Conservation (phyloP, 1,284 basidiomycete genomes). For the Xerocomus amazonicus region DNA sequence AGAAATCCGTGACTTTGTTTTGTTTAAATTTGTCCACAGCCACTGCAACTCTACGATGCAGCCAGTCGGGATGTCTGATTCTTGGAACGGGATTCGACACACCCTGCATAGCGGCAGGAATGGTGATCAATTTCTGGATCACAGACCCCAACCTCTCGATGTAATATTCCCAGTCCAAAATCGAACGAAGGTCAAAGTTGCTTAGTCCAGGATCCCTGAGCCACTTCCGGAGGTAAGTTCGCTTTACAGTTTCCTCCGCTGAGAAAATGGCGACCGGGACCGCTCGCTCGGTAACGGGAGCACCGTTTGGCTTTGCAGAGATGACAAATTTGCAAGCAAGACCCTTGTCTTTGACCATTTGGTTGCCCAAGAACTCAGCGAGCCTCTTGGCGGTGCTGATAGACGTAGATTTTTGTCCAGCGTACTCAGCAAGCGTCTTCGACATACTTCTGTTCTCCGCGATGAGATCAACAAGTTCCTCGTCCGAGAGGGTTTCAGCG, state of each 20-base stretch:
- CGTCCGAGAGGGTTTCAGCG: slow-evolving; percentile 81
- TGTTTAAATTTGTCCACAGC: slow-evolving; percentile 97
- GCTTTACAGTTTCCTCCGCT: slow-evolving; percentile 88
- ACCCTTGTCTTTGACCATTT: slow-evolving; percentile 99
- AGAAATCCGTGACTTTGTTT: slow-evolving; percentile 96
- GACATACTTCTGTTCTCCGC: slow-evolving; percentile 99
- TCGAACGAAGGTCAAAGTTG: slow-evolving; percentile 90
- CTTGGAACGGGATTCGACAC: slow-evolving; percentile 95
- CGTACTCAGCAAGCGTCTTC: slow-evolving; percentile 95
- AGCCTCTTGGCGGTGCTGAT: slow-evolving; percentile 95
- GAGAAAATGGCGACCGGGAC: slow-evolving; percentile 99
- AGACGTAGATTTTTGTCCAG: slow-evolving; percentile 94
- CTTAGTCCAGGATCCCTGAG: slow-evolving; percentile 88
- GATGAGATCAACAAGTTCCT: slow-evolving; percentile 96
- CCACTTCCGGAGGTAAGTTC: slow-evolving; percentile 93
- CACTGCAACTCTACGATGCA: slow-evolving; percentile 86
- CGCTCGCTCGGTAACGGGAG: slow-evolving; percentile 96
- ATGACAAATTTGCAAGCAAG: slow-evolving; percentile 99
- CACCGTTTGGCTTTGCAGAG: slow-evolving; percentile 88
- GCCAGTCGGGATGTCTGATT: slow-evolving; percentile 96
- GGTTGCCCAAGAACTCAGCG: slow-evolving; percentile 95
- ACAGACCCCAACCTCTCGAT: slow-evolving; percentile 97
- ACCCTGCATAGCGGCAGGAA: slow-evolving; percentile 98
- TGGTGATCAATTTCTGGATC: slow-evolving; percentile 99
- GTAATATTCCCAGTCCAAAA: slow-evolving; percentile 99